Evolutionary conservation across 805 yeast genomes (phyloP).

Genomic region (Candida silvatica): DNA sequence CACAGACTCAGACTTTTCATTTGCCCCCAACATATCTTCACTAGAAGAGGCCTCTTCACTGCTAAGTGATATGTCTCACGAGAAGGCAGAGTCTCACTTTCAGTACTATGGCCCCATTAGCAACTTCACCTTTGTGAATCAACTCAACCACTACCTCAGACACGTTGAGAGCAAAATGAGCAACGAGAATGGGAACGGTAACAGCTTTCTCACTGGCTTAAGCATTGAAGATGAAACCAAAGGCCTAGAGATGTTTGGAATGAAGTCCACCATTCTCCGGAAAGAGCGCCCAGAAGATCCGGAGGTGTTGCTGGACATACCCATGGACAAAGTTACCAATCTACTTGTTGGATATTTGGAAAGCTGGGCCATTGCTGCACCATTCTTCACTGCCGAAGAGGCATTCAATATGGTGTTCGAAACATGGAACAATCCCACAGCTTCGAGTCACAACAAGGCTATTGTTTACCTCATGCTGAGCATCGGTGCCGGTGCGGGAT

Average conservation of each 20-base stretch:
- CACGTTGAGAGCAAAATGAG: slow-evolving; percentile 3
- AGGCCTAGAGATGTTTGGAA: slow-evolving; percentile 15
- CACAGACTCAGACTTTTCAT: no score
- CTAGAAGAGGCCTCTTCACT: no score
- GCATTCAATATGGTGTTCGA: slow-evolving; percentile 8
- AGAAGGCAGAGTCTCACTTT: slow-evolving; percentile 6
- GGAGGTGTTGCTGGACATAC: slow-evolving; percentile 8
- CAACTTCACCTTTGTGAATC: slow-evolving; percentile 18
- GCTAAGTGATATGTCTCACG: no score
- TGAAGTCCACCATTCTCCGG: slow-evolving; percentile 6
- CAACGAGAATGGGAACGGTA: slow-evolving; percentile 3
- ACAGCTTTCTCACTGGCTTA: background rate
- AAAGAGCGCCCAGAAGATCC: slow-evolving; percentile 8
- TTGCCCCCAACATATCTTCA: no score
- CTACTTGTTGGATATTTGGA: slow-evolving; percentile 14
- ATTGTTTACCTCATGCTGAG: slow-evolving; percentile 13
- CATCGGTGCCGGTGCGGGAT: slow-evolving; percentile 13
- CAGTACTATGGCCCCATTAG: slow-evolving; percentile 20
- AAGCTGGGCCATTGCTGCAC: slow-evolving; percentile 16
- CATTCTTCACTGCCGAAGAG: slow-evolving; percentile 14
- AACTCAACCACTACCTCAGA: slow-evolving; percentile 13
- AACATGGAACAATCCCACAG: slow-evolving; percentile 10
- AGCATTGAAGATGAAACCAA: slow-evolving; percentile 7
- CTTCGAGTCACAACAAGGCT: slow-evolving; percentile 9
- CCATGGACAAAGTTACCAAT: slow-evolving; percentile 6